Base-by-base conservation (phyloP, 208 protist genomes). In the Acanthamoeba divionensis region DNA sequence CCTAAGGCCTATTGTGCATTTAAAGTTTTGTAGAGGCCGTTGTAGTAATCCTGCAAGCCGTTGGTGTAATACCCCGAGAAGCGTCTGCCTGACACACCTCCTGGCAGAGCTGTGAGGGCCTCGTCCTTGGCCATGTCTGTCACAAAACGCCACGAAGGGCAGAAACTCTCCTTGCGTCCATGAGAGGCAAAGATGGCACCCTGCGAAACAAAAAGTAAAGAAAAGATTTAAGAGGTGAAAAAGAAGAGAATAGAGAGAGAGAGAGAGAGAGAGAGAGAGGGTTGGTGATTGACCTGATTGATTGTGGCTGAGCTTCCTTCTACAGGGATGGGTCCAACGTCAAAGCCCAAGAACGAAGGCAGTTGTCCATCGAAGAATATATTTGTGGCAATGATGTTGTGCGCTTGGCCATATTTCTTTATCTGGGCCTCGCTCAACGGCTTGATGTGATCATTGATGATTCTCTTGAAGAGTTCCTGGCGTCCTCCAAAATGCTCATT, bases 61-160 rank as follows among this genome's bases (percentile, higher is more conserved):
- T 85, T 38, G 33, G 10, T 63, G 75, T 85, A 85, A 12, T 66
- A 54, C 29, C 75, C 75, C 29, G 75, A 85, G 29, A 38, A 65
- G 9, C 24, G 48, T 38, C 75, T 13, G 18, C 29, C 75, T 10
- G 75, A 85, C 7, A 63, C 24, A 33, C 21, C 75, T 18, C 75
- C 52, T 9, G 75, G 75, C 18, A 85, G 1, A n/a, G 75, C 41
- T 0, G 50, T 85, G 13, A 29, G 44, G 29, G 52, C 75, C 44
- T 36, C 44, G 44, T 55, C 36, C 45, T 50, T 55, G 3, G 71
- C 15, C 24, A 85, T 24, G n/a, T 85, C 75, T 24, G 47, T 44
- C 21, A 85, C 47, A 54, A 65, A 85, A 0, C 75, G 75, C 9
- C 47, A 85, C 8, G 75, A 85, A 13, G 75, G 75, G 44, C 75